Percentiles rank a stretch among this genome's conserved stretches.
These are phyloP conservation scores for Lathyrus oleraceus DNA, from an alignment of 306 rosid species.

Conservation along the genomic window DNA sequence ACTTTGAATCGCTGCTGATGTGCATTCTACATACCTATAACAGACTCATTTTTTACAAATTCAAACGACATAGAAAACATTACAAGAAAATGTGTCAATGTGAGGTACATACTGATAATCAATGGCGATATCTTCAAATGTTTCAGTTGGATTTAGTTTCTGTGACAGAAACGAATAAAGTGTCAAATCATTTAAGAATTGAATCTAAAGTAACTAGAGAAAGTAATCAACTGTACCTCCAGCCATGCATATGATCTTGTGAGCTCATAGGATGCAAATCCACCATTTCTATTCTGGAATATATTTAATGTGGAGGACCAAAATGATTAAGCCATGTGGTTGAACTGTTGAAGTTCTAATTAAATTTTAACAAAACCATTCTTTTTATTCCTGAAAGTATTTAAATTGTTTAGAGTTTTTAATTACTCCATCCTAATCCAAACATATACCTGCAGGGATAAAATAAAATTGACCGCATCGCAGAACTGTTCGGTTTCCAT, in stretches of 20 bases:
- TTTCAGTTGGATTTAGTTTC: conserved; percentile 64
- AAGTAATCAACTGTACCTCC: conserved; percentile 46
- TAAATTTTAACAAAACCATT: conserved; percentile 9
- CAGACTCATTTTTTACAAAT: not conserved
- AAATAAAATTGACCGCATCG: conserved; percentile 59
- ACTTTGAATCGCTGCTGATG: conserved; percentile 61
- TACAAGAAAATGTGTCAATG: not conserved
- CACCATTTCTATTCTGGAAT: conserved; percentile 65
- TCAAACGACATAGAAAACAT: not conserved
- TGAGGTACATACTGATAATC: conserved; percentile 66
- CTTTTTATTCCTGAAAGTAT: not conserved
- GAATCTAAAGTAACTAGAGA: not conserved
- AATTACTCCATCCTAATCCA: too few species aligned
- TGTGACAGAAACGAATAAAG: conserved; percentile 29
- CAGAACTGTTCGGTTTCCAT: conserved; percentile 39
- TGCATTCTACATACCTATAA: conserved; percentile 69
- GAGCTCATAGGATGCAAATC: conserved; percentile 83
- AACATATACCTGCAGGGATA: conserved; percentile 58
- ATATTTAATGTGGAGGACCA: not conserved
- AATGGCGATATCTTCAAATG: conserved; percentile 64
- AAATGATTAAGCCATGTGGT: not conserved
- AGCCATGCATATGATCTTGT: conserved; percentile 77
- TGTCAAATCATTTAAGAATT: not conserved
- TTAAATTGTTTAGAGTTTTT: too few species aligned
- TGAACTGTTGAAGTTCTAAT: not conserved